Conservation (phyloP, 1,139 yeast species). For the Spencermartinsiella ligniputridi region DNA sequence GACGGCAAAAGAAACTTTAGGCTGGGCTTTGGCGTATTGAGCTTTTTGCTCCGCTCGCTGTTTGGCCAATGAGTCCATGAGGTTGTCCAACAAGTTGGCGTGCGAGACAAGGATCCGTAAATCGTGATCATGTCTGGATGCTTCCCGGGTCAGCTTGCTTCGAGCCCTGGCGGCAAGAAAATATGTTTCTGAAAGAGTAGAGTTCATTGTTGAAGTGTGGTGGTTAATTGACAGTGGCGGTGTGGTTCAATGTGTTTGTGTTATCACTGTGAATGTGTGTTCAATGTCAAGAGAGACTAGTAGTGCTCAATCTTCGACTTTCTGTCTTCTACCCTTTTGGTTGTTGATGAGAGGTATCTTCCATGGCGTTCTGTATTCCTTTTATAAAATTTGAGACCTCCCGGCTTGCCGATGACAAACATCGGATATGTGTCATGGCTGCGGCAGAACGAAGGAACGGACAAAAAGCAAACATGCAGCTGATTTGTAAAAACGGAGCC, state of each 20-base stretch:
- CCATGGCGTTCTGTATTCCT: no score
- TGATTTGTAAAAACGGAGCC: no score
- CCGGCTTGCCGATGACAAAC: no score
- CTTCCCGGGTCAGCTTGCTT: slow-evolving; percentile 62
- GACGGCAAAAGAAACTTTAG: slow-evolving; percentile 3
- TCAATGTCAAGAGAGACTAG: not conserved
- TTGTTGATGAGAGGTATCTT: no score
- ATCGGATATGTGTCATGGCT: no score
- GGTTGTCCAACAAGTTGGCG: slow-evolving; percentile 67
- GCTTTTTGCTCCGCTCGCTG: slow-evolving; percentile 16
- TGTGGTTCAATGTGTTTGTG: not conserved
- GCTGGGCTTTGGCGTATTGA: slow-evolving; percentile 9
- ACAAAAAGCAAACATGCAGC: no score
- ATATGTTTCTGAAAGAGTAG: slow-evolving; percentile 46
- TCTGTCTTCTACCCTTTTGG: no score
- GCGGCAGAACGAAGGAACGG: no score
- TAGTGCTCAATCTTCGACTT: not conserved
- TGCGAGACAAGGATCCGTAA: slow-evolving; percentile 64
- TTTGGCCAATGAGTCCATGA: slow-evolving; percentile 46
- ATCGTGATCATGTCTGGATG: slow-evolving; percentile 55
- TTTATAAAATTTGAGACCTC: no score
- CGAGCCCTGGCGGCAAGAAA: slow-evolving; percentile 66
- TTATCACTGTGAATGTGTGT: not conserved
- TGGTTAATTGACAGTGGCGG: not conserved
- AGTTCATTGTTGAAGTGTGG: not conserved